Conservation (phyloP, 148 eudicot species). For the Arctostaphylos glauca region DNA sequence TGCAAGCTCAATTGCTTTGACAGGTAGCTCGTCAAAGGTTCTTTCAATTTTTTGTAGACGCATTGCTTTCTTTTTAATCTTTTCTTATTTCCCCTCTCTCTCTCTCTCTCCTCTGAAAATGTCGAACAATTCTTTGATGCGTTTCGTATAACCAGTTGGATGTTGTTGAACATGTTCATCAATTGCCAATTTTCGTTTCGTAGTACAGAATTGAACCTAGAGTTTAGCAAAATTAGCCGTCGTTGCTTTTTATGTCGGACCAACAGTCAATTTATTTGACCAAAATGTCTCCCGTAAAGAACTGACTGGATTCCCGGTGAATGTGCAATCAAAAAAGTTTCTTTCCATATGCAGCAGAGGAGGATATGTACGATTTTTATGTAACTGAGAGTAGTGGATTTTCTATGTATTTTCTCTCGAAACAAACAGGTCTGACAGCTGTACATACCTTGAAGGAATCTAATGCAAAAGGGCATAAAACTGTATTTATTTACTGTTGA, state of each 20-base stretch:
- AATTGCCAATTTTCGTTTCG: not conserved
- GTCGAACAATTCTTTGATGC: constrained; percentile 3
- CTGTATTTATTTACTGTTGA: not conserved
- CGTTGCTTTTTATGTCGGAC: constrained; percentile 2
- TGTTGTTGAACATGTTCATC: not conserved
- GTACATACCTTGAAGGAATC: not conserved
- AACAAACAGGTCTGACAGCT: constrained; percentile 7
- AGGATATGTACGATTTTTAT: not conserved
- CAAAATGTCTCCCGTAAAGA: constrained; percentile 8
- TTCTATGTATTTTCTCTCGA: not conserved
- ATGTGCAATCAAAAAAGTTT: not conserved
- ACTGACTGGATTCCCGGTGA: constrained; percentile 4
- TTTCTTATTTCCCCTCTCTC: not conserved
- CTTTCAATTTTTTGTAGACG: not conserved
- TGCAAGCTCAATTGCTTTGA: constrained; percentile 26
- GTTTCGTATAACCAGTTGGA: not conserved
- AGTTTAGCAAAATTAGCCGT: not conserved
- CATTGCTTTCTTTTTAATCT: not conserved
- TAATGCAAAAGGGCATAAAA: not conserved
- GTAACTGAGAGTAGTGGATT: not conserved
- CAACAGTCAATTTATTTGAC: constrained; percentile 7
- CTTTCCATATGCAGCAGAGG: not conserved
- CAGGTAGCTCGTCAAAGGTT: not conserved
- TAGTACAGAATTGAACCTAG: not conserved
- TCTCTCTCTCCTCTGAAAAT: not conserved